phyloP scores from a whole-genome alignment of 306 rosid genomes.

The Chamaecrista fasciculata region DNA sequence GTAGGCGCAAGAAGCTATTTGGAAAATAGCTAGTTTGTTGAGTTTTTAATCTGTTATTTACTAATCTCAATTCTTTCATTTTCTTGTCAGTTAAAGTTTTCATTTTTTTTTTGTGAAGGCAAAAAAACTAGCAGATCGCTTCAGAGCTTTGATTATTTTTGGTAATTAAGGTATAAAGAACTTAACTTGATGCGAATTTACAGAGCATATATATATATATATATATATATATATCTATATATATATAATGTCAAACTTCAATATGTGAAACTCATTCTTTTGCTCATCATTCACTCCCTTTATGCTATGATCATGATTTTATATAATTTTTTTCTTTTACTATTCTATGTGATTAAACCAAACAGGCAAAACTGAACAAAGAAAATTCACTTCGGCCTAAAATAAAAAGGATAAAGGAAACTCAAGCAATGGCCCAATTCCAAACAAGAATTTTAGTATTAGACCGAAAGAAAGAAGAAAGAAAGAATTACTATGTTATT shows the following conservation, averaged over 20 bases:
- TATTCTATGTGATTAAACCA: too few species aligned
- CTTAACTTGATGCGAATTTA: constrained; percentile 34
- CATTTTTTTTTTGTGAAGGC: constrained; percentile 1
- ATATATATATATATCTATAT: too few species aligned
- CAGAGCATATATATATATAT: constrained; percentile 34
- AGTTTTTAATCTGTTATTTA: constrained; percentile 24
- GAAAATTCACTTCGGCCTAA: too few species aligned
- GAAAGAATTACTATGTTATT: too few species aligned
- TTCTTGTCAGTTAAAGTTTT: constrained; percentile 26
- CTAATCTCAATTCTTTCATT: constrained; percentile 21
- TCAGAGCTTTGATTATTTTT: constrained; percentile 29
- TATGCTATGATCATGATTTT: neutral
- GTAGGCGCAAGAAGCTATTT: constrained; percentile 63
- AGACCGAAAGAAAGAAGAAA: too few species aligned
- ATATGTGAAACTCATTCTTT: neutral
- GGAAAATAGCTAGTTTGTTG: constrained; percentile 47
- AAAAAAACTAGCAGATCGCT: constrained; percentile 23
- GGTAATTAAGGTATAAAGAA: constrained; percentile 40
- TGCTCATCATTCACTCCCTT: neutral
- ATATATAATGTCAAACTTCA: constrained; percentile 28
- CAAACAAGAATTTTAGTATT: too few species aligned
- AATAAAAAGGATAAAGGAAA: too few species aligned
- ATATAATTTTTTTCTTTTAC: too few species aligned
- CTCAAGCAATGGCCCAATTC: too few species aligned
- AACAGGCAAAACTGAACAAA: too few species aligned